Percentiles rank a stretch among this genome's conserved stretches.
Evolutionary conservation across 1,284 basidiomycete species (phyloP).

Genomic region (Ustilago hordei): DNA sequence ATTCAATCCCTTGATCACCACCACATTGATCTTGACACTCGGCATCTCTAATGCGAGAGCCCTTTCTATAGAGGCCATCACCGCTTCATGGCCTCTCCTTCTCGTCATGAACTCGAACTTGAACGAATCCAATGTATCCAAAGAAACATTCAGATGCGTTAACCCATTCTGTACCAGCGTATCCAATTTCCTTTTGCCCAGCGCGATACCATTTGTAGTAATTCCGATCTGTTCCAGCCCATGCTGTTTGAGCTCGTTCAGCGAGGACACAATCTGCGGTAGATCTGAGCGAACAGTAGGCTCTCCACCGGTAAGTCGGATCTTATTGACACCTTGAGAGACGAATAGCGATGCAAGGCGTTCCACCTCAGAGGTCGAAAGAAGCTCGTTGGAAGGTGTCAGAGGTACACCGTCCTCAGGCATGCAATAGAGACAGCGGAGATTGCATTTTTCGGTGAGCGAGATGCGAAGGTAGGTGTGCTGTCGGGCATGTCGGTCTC

Average conservation of each 20-base stretch:
- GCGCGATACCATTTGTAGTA: constrained; percentile 84
- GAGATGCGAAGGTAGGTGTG: constrained; percentile 89
- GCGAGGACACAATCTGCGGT: constrained; percentile 75
- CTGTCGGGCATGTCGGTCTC: constrained; percentile 51
- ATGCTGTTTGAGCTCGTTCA: constrained; percentile 63
- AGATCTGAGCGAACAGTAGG: constrained; percentile 86
- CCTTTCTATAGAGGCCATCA: constrained; percentile 77
- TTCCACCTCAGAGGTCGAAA: constrained; percentile 81
- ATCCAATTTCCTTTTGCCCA: constrained; percentile 78
- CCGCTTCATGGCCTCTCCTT: constrained; percentile 77
- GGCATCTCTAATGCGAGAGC: constrained; percentile 73
- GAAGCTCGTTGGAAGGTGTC: constrained; percentile 77
- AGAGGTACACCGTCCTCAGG: constrained; percentile 82
- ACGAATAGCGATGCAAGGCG: constrained; percentile 81
- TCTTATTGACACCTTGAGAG: constrained; percentile 81
- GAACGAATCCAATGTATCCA: constrained; percentile 87
- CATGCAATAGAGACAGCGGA: constrained; percentile 93
- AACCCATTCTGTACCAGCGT: constrained; percentile 79
- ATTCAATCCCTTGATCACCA: constrained; percentile 83
- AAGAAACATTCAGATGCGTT: constrained; percentile 78
- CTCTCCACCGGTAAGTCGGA: constrained; percentile 87
- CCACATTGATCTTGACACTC: constrained; percentile 83
- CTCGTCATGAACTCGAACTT: constrained; percentile 89
- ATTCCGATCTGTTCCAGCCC: constrained; percentile 84
- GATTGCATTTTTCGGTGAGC: constrained; percentile 85